These are phyloP conservation scores for Aspergillus clavatus DNA, from an alignment of 2,329 filamentous ascomycete species.

Conservation along the genomic window DNA sequence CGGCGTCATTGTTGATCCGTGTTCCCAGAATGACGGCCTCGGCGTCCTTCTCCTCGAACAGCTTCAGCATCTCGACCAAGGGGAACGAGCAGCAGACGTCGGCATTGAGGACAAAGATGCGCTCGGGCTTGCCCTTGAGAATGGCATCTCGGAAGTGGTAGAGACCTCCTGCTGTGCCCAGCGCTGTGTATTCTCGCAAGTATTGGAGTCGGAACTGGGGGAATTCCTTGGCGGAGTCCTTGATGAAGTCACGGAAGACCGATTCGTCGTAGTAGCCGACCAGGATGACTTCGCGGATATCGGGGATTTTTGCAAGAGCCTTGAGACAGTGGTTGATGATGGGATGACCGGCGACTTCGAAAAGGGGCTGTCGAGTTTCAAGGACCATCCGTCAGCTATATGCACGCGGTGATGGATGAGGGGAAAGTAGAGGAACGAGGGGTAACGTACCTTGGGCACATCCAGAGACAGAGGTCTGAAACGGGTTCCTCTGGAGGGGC, in stretches of 20 bases:
- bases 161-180: conserved; percentile 91
- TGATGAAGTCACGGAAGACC: conserved; percentile 97
- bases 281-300: conserved; percentile 92
- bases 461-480: conserved; percentile 94
- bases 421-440: conserved; percentile 13
- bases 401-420: conserved; percentile 5
- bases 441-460: conserved; percentile 72
- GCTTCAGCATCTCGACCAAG: conserved; percentile 86
- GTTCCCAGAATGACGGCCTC: conserved; percentile 96
- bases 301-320: conserved; percentile 82
- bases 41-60: conserved; percentile 91
- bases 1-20: conserved; percentile 81
- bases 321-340: conserved; percentile 98
- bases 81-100: conserved; percentile 99
- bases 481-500: conserved; percentile 89
- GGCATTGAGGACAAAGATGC: conserved; percentile 95
- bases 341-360: conserved; percentile 95
- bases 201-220: conserved; percentile 88
- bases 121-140: conserved; percentile 88
- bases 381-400: conserved; percentile 1
- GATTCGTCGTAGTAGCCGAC: conserved; percentile 98
- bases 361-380: conserved; percentile 66
- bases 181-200: conserved; percentile 91
- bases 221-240: conserved; percentile 78
- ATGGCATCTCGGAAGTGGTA: conserved; percentile 99